A percentile compares a stretch with the other conserved stretches of the same genome.
phyloP scores from a whole-genome alignment of 2,329 filamentous ascomycete species.

The Endoconidiophora polonica region DNA sequence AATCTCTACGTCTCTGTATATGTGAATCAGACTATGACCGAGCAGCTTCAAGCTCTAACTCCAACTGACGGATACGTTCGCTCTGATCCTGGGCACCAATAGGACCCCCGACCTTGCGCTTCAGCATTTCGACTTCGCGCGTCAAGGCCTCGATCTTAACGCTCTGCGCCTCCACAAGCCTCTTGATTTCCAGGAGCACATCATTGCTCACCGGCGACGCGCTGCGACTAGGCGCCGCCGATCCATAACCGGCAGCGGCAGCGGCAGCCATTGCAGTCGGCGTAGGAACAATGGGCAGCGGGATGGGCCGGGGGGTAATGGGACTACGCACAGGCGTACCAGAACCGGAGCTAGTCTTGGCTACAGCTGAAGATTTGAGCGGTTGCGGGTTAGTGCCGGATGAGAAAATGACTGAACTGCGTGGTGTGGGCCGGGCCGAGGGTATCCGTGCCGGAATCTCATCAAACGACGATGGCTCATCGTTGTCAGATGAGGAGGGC shows the following conservation, averaged over 20 bases:
- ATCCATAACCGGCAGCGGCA: slow-evolving; percentile 14
- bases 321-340: slow-evolving; percentile 18
- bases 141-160: slow-evolving; percentile 56
- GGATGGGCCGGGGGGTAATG: slow-evolving; percentile 18
- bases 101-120: slow-evolving; percentile 49
- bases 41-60: slow-evolving; percentile 49
- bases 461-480: slow-evolving; percentile 66
- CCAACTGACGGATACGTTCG: slow-evolving; percentile 49
- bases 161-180: slow-evolving; percentile 60
- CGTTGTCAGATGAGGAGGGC: slow-evolving; percentile 36
- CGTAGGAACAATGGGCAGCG: slow-evolving; percentile 18
- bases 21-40: slow-evolving; percentile 28
- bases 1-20: neutral
- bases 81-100: slow-evolving; percentile 41
- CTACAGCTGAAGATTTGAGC: slow-evolving; percentile 12
- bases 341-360: slow-evolving; percentile 15
- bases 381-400: slow-evolving; percentile 12
- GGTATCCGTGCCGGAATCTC: slow-evolving; percentile 57
- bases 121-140: slow-evolving; percentile 62
- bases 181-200: slow-evolving; percentile 62
- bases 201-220: slow-evolving; percentile 31
- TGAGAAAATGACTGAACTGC: slow-evolving; percentile 10
- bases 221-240: slow-evolving; percentile 8
- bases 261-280: slow-evolving; percentile 18
- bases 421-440: slow-evolving; percentile 9